phyloP scores from a whole-genome alignment of 2,329 filamentous ascomycete genomes.

The Westerdykella ornata region DNA sequence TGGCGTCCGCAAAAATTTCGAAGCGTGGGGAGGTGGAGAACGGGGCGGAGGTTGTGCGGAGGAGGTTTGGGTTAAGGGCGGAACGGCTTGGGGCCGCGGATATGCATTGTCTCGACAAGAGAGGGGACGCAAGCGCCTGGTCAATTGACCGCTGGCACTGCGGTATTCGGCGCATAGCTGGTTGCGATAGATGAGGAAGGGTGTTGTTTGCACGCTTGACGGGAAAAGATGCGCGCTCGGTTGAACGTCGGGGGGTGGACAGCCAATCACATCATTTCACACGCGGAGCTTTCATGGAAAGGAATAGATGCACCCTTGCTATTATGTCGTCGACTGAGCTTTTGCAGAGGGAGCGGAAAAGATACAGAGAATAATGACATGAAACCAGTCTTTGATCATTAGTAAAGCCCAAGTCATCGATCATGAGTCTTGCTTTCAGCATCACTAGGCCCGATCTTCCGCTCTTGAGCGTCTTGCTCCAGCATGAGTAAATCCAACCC shows the following conservation, averaged over 20 bases:
- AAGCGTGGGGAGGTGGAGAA: constrained; percentile 27
- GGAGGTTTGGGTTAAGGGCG: constrained; percentile 6
- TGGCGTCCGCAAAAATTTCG: constrained; percentile 20
- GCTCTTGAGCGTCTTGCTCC: neutral
- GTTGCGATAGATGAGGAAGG: constrained; percentile 9
- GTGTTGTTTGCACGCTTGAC: constrained; percentile 4
- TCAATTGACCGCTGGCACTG: constrained; percentile 31
- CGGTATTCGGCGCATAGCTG: constrained; percentile 35
- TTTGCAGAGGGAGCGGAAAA: too few species aligned
- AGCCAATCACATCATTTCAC: constrained; percentile 4
- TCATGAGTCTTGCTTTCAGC: too few species aligned
- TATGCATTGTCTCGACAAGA: constrained; percentile 11
- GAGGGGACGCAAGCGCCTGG: constrained; percentile 11
- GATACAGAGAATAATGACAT: too few species aligned
- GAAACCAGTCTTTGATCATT: too few species aligned
- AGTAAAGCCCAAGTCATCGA: too few species aligned
- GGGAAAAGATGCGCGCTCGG: constrained; percentile 4
- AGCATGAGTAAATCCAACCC: neutral
- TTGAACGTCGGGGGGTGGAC: constrained; percentile 10
- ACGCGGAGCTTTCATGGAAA: too few species aligned
- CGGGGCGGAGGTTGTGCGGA: constrained; percentile 16
- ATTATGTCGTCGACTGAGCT: too few species aligned
- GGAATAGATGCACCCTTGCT: too few species aligned
- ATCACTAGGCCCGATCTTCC: neutral
- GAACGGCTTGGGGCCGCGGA: constrained; percentile 12